Evolutionary conservation across 192 early-diverging fungal species (phyloP).

Genomic region (Phlyctochytrium planicorne): DNA sequence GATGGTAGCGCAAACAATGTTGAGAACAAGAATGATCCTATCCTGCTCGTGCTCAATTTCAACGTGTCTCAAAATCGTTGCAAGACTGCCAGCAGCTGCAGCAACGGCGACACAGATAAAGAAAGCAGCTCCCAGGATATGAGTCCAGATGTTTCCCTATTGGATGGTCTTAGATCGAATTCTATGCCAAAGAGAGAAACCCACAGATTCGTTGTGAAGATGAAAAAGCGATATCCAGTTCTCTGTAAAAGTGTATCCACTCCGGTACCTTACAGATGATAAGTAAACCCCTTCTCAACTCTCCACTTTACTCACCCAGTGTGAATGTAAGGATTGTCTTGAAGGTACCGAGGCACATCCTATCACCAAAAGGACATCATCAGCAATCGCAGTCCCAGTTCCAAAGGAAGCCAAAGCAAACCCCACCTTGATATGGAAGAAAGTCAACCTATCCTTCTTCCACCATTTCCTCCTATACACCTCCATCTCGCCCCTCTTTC

Average conservation of each 20-base stretch:
- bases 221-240: constrained; percentile 31
- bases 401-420: neutral
- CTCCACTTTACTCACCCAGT: too few relatives aligned
- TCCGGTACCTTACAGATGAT: constrained; percentile 20
- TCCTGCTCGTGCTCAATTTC: constrained; percentile 7
- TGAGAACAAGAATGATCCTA: constrained; percentile 9
- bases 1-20: constrained; percentile 9
- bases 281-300: too few relatives aligned
- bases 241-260: constrained; percentile 21
- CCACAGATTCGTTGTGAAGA: constrained; percentile 35
- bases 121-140: constrained; percentile 15
- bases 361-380: neutral
- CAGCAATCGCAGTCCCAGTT: neutral
- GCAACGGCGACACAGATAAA: constrained; percentile 10
- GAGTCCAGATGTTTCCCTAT: constrained; percentile 31
- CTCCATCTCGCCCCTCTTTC: too few relatives aligned
- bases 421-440: neutral
- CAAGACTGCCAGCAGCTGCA: neutral
- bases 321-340: constrained; percentile 24
- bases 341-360: constrained; percentile 9
- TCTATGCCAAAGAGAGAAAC: constrained; percentile 1
- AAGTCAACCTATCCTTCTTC: neutral
- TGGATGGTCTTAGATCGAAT: neutral
- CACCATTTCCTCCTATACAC: too few relatives aligned
- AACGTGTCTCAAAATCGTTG: too few relatives aligned